Percentiles rank a stretch among this genome's conserved stretches.
phyloP scores from a whole-genome alignment of 306 rosid species.

The Vigna trinervia region DNA sequence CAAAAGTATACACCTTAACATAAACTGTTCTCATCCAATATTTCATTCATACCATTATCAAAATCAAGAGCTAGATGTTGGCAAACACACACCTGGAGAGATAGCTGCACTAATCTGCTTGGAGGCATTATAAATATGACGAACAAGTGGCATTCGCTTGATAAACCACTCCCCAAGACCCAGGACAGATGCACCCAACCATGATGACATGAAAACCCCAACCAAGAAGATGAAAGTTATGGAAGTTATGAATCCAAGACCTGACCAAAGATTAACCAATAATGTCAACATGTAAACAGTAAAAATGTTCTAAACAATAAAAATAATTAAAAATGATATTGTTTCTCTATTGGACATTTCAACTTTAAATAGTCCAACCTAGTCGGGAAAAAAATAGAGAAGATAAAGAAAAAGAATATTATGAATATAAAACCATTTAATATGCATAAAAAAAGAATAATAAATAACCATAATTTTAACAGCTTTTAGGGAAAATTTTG shows the following conservation, averaged over 20 bases:
- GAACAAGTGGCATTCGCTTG: conserved; percentile 91
- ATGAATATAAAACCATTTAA: conserved; percentile 20
- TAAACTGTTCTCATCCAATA: not conserved
- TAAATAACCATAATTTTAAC: not conserved
- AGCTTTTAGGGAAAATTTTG: not conserved
- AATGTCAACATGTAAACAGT: not conserved
- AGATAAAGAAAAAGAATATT: not conserved
- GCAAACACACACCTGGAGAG: conserved; percentile 73
- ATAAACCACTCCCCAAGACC: conserved; percentile 96
- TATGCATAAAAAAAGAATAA: not conserved
- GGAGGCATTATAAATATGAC: conserved; percentile 90
- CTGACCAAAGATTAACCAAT: conserved; percentile 49
- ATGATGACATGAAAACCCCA: conserved; percentile 96
- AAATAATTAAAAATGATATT: not conserved
- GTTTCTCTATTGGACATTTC: no score
- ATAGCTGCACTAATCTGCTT: conserved; percentile 95
- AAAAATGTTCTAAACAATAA: conserved; percentile 13
- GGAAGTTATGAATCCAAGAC: conserved; percentile 93
- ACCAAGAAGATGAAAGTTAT: conserved; percentile 85
- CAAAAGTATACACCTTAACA: conserved; percentile 21
- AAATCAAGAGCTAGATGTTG: not conserved
- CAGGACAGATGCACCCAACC: conserved; percentile 95
- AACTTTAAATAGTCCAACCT: no score
- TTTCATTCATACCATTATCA: not conserved
- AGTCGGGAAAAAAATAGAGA: not conserved